phyloP scores from a whole-genome alignment of 768 basidiomycete species.

The Pholiota conissans region DNA sequence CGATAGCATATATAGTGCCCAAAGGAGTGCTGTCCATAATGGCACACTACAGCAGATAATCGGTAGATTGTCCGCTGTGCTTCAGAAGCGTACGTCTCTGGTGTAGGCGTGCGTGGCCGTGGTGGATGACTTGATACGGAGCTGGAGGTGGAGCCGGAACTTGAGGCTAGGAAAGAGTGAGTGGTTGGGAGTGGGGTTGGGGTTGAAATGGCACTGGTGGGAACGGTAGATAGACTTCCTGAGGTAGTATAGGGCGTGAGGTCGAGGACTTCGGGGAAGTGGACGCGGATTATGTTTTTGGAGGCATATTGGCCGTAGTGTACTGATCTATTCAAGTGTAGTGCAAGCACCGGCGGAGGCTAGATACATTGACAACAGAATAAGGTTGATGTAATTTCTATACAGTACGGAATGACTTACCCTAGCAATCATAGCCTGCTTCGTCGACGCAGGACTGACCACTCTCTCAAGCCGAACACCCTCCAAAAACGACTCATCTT shows the following conservation, averaged over 20 bases:
- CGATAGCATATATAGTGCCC: slow-evolving; percentile 95
- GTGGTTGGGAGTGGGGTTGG: slow-evolving; percentile 45
- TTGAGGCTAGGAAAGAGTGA: slow-evolving; percentile 1
- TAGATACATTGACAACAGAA: slow-evolving; percentile 23
- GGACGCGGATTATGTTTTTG: slow-evolving; percentile 82
- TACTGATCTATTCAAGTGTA: slow-evolving; percentile 92
- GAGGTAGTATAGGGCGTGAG: slow-evolving; percentile 87
- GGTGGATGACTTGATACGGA: slow-evolving; percentile 22
- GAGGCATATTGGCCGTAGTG: slow-evolving; percentile 73
- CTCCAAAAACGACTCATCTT: slow-evolving; percentile 67
- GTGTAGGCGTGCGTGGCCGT: slow-evolving; percentile 57
- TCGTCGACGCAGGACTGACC: slow-evolving; percentile 72
- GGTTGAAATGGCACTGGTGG: slow-evolving; percentile 70
- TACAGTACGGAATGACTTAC: slow-evolving; percentile 42
- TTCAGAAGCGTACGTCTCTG: slow-evolving; percentile 43
- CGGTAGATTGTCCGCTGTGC: slow-evolving; percentile 77
- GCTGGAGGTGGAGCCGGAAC: slow-evolving; percentile 5
- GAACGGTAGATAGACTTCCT: slow-evolving; percentile 69
- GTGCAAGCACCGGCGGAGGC: slow-evolving; percentile 83
- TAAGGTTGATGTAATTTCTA: neutral
- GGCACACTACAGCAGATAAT: slow-evolving; percentile 83
- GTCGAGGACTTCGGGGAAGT: slow-evolving; percentile 88
- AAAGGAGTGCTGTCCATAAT: slow-evolving; percentile 90
- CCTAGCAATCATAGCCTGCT: slow-evolving; percentile 90
- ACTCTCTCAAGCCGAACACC: slow-evolving; percentile 81